Evolutionary conservation across 2,329 filamentous ascomycete species (phyloP).

Genomic region (Thelonectria olida): DNA sequence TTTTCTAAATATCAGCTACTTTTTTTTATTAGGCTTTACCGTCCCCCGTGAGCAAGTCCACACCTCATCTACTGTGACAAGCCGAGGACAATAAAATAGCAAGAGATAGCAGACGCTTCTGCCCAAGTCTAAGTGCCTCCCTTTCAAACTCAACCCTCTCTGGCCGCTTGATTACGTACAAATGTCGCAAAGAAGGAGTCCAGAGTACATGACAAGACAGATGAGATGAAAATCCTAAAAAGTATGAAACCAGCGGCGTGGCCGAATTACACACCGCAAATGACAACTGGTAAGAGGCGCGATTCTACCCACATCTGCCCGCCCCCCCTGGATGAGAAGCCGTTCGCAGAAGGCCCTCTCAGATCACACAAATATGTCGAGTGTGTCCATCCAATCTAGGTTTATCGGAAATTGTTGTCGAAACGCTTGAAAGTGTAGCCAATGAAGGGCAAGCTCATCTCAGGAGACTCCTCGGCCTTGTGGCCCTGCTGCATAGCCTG

Average conservation of each 20-base stretch:
- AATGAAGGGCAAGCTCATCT: conserved; percentile 88
- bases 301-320: background rate
- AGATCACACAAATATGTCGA: conserved; percentile 4
- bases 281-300: conserved; percentile 6
- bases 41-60: conserved; percentile 29
- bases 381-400: conserved; percentile 4
- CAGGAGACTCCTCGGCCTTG: conserved; percentile 79
- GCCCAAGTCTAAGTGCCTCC: conserved; percentile 27
- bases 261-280: background rate
- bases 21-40: conserved; percentile 27
- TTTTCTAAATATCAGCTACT: background rate
- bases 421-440: conserved; percentile 90
- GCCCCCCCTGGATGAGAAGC: conserved; percentile 1
- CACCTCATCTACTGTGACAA: conserved; percentile 33
- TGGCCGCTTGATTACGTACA: conserved; percentile 16
- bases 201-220: conserved; percentile 7
- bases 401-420: conserved; percentile 72
- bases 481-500: conserved; percentile 78
- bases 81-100: conserved; percentile 32
- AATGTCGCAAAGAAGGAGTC: conserved; percentile 16
- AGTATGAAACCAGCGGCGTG: background rate
- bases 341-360: conserved; percentile 32
- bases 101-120: conserved; percentile 24
- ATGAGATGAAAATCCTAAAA: background rate
- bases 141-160: conserved; percentile 13